phyloP scores from a whole-genome alignment of 2,329 filamentous ascomycete genomes.

The Beauveria brongniartii region DNA sequence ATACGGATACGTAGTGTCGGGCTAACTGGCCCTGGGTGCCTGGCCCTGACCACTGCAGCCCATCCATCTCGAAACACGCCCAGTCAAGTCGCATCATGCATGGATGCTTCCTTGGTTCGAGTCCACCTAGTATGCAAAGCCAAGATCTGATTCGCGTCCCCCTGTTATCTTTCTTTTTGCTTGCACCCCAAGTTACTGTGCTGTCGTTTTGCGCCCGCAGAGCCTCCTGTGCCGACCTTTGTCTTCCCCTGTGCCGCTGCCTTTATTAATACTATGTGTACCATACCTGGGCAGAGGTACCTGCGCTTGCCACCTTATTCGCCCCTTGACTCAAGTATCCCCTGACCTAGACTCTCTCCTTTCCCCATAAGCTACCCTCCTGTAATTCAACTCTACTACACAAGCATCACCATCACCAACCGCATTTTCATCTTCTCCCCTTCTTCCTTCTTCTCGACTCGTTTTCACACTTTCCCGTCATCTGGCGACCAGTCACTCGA shows the following conservation, averaged over 20 bases:
- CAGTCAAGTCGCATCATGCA: neutral
- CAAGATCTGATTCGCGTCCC: conserved; percentile 4
- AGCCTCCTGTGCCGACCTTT: too few species aligned
- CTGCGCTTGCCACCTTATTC: neutral
- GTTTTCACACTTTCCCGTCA: neutral
- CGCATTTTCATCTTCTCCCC: conserved; percentile 5
- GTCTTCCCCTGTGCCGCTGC: neutral
- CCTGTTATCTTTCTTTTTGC: neutral
- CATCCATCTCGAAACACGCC: conserved; percentile 3
- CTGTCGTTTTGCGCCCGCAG: too few species aligned
- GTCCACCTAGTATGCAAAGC: neutral
- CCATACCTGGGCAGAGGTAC: neutral
- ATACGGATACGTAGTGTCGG: neutral
- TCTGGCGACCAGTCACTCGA: conserved; percentile 11
- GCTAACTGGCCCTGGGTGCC: neutral
- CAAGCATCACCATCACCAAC: neutral
- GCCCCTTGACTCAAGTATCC: neutral
- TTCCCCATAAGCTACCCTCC: neutral
- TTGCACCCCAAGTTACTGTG: too few species aligned
- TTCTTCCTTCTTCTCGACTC: neutral
- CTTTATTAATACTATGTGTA: neutral
- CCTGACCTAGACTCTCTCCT: neutral
- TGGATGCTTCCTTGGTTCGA: conserved; percentile 6
- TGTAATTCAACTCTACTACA: neutral
- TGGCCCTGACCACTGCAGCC: neutral